phyloP scores from a whole-genome alignment of 495 filamentous ascomycete species.

The Neurospora sublineolata region DNA sequence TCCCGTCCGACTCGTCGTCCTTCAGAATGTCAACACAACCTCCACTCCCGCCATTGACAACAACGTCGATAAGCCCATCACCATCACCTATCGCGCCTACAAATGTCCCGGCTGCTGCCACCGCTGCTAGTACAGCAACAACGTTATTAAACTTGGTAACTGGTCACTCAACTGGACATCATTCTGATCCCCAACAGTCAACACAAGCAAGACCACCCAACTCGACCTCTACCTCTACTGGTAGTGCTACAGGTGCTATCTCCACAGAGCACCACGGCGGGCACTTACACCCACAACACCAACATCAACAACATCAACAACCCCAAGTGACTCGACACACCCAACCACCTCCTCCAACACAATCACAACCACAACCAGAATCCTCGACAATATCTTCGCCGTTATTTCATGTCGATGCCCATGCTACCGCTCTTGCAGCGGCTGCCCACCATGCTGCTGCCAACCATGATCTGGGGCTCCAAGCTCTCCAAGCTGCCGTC shows the following conservation, averaged over 20 bases:
- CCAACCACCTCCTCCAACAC: not conserved
- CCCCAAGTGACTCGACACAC: not conserved
- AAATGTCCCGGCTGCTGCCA: not conserved
- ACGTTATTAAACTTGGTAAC: not conserved
- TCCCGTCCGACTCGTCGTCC: no score
- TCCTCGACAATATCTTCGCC: not conserved
- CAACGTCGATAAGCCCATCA: not conserved
- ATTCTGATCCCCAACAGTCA: not conserved
- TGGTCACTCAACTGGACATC: not conserved
- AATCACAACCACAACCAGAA: not conserved
- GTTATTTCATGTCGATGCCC: not conserved
- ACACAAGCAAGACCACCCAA: not conserved
- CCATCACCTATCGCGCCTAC: not conserved
- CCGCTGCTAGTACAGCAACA: not conserved
- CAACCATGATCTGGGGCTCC: constrained; percentile 29
- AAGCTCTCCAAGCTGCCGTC: constrained; percentile 33
- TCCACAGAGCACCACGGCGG: not conserved
- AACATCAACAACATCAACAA: not conserved
- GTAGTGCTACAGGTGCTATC: not conserved
- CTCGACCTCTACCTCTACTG: not conserved
- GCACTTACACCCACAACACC: not conserved
- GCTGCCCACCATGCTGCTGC: constrained; percentile 15
- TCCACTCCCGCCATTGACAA: not conserved
- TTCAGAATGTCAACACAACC: not conserved
- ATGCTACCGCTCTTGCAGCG: not conserved